A percentile compares a stretch with the other conserved stretches of the same genome.
These are phyloP conservation scores for Stachybotrys echinatus DNA, from an alignment of 2,329 filamentous ascomycete species.

Conservation along the genomic window DNA sequence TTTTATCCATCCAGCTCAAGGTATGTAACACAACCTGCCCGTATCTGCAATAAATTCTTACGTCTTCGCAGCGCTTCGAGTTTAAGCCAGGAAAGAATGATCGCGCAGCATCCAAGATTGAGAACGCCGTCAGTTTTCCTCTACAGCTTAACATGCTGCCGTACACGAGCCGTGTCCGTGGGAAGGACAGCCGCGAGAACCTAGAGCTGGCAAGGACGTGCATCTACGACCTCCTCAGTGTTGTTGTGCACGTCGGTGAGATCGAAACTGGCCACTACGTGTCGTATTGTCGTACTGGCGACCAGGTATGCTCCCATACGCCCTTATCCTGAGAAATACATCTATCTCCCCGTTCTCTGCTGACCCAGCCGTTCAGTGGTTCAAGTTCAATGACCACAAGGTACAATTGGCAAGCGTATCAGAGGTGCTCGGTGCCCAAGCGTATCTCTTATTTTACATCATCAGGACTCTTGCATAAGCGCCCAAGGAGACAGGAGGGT, in stretches of 20 bases:
- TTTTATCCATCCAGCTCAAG: constrained; percentile 89
- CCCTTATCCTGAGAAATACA: constrained; percentile 1
- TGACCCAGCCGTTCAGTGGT: constrained; percentile 59
- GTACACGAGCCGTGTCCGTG: constrained; percentile 67
- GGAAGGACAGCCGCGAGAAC: constrained; percentile 43
- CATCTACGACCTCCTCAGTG: constrained; percentile 81
- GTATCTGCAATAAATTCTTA: not conserved
- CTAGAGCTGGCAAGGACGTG: constrained; percentile 60
- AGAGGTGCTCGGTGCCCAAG: constrained; percentile 79
- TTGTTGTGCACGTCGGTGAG: constrained; percentile 89
- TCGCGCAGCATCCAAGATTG: constrained; percentile 76
- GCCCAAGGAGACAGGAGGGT: too few species aligned
- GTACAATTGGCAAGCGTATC: constrained; percentile 79
- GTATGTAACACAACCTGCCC: constrained; percentile 39
- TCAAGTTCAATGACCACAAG: constrained; percentile 91
- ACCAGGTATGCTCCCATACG: constrained; percentile 44
- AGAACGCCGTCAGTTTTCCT: constrained; percentile 81
- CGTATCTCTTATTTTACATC: constrained; percentile 87
- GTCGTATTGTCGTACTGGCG: constrained; percentile 78
- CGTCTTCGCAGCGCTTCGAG: constrained; percentile 56
- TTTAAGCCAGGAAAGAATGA: constrained; percentile 62
- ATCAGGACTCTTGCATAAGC: constrained; percentile 49
- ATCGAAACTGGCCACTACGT: constrained; percentile 91
- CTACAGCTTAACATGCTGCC: constrained; percentile 84
- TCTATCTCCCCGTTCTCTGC: not conserved